phyloP scores from a whole-genome alignment of 208 protist species.

The Leishmania guyanensis region DNA sequence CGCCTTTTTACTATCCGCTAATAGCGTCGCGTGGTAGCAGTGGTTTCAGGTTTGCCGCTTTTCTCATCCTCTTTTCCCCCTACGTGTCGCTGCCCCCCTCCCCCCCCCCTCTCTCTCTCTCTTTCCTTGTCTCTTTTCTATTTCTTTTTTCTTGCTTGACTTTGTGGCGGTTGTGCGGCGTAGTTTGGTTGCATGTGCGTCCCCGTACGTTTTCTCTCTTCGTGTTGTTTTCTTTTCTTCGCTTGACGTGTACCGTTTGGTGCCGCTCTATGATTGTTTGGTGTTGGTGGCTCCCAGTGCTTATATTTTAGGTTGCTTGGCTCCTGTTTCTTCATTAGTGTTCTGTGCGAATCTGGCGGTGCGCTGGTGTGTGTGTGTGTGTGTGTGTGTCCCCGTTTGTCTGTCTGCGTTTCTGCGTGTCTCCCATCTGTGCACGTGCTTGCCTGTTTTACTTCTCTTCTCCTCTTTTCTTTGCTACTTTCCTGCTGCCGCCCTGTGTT shows the following conservation, averaged over 20 bases:
- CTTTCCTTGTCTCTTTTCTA: slow-evolving; percentile 4
- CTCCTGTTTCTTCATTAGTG: neutral
- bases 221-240: neutral
- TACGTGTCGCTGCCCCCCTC: neutral
- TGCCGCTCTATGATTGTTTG: slow-evolving; percentile 1
- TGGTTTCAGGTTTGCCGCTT: neutral
- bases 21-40: neutral
- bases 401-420: neutral
- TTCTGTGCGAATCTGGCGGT: slow-evolving; percentile 4
- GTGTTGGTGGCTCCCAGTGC: slow-evolving; percentile 5
- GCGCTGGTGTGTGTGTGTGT: neutral
- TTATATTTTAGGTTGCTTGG: neutral
- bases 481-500: slow-evolving; percentile 13
- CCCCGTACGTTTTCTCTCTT: slow-evolving; percentile 3
- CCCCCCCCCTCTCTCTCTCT: neutral
- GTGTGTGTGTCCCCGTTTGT: neutral
- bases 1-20: neutral
- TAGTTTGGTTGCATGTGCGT: too few relatives aligned
- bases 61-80: neutral
- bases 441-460: slow-evolving; percentile 1
- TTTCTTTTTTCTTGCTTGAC: neutral
- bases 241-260: neutral
- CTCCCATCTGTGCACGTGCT: neutral
- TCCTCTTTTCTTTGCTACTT: neutral
- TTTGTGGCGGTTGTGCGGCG: neutral